phyloP scores from a whole-genome alignment of 768 basidiomycete species.

The Pleurotus platypus region DNA sequence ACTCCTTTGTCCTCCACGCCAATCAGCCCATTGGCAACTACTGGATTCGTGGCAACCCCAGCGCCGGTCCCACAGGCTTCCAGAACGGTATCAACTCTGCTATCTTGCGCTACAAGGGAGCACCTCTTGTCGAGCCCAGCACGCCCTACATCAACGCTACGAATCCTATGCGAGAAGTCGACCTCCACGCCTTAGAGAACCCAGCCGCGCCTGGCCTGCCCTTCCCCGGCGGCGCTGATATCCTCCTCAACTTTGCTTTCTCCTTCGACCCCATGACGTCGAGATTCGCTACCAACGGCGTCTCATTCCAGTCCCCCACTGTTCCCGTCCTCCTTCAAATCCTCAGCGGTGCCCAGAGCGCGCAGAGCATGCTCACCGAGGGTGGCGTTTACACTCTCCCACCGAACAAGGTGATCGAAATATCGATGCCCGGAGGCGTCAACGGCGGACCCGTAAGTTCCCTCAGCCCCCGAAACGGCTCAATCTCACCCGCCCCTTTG shows the following conservation, averaged over 20 bases:
- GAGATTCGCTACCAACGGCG: constrained; percentile 26
- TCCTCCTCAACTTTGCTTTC: constrained; percentile 32
- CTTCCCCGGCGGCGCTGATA: constrained; percentile 36
- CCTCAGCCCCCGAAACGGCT: neutral
- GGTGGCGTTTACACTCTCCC: constrained; percentile 43
- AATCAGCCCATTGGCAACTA: constrained; percentile 48
- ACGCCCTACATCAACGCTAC: constrained; percentile 17
- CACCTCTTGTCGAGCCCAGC: constrained; percentile 39
- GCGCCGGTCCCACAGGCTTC: constrained; percentile 24
- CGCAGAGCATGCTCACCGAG: constrained; percentile 34
- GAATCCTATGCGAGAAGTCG: constrained; percentile 31
- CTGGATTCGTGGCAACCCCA: constrained; percentile 39
- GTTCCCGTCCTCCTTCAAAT: constrained; percentile 49
- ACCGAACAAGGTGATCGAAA: constrained; percentile 41
- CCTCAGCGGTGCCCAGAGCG: constrained; percentile 37
- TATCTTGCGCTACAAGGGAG: constrained; percentile 50
- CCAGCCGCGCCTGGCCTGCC: constrained; percentile 27
- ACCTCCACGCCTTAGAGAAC: constrained; percentile 33
- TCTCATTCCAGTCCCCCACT: constrained; percentile 29
- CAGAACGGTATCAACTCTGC: constrained; percentile 40
- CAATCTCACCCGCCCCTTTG: neutral
- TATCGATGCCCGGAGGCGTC: constrained; percentile 35
- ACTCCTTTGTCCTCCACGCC: constrained; percentile 31
- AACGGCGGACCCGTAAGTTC: constrained; percentile 26
- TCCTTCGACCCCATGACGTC: constrained; percentile 11